A percentile compares a stretch with the other conserved stretches of the same genome.
These are phyloP conservation scores for Patellaria atrata DNA, from an alignment of 495 filamentous ascomycete species.

Conservation along the genomic window DNA sequence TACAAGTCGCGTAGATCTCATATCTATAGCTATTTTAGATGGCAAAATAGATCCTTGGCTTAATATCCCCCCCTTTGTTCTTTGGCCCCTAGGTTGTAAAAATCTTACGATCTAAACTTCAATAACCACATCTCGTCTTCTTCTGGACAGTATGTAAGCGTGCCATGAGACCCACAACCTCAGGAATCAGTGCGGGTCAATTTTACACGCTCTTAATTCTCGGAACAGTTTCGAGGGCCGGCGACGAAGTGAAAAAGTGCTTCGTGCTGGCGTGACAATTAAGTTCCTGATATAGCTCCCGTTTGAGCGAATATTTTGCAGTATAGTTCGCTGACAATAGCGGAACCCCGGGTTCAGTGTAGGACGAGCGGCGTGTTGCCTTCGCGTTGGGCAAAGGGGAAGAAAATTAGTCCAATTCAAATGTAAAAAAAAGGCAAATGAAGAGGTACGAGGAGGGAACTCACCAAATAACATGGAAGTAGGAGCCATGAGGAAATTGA, in stretches of 20 bases:
- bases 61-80: too few relatives aligned
- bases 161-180: slow-evolving; percentile 6
- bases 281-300: too few relatives aligned
- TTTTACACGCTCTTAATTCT: slow-evolving; percentile 6
- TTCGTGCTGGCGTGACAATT: slow-evolving; percentile 10
- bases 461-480: too few relatives aligned
- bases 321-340: not conserved
- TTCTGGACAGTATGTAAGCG: slow-evolving; percentile 5
- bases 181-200: slow-evolving; percentile 2
- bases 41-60: too few relatives aligned
- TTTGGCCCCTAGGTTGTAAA: too few relatives aligned
- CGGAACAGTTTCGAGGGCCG: slow-evolving; percentile 10
- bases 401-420: not conserved
- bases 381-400: not conserved
- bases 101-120: too few relatives aligned
- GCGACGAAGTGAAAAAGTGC: slow-evolving; percentile 2
- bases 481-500: too few relatives aligned
- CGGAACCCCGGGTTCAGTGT: not conserved
- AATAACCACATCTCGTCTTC: too few relatives aligned
- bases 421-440: not conserved
- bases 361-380: not conserved
- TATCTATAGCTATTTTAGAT: too few relatives aligned
- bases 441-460: too few relatives aligned
- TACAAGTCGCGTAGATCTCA: too few relatives aligned
- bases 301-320: not conserved